Evolutionary conservation across 768 basidiomycete species (phyloP).

Genomic region (Amanita jacksonii): DNA sequence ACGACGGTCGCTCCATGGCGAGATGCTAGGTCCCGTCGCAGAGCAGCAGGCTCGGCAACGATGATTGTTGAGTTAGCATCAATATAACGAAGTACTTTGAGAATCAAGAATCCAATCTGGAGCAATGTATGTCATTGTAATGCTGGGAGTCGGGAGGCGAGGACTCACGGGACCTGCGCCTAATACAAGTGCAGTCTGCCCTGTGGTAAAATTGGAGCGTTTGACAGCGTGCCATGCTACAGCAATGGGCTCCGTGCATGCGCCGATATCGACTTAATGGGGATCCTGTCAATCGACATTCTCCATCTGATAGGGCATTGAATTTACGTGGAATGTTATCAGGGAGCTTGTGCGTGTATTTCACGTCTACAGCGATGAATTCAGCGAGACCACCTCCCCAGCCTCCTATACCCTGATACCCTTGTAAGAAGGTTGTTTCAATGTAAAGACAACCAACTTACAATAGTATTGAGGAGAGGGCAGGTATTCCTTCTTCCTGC

Average conservation of each 20-base stretch:
- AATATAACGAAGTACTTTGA: constrained; percentile 27
- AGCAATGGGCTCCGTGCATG: constrained; percentile 37
- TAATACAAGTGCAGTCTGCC: constrained; percentile 29
- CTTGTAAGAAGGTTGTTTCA: background rate
- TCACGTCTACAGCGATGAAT: constrained; percentile 26
- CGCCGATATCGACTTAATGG: constrained; percentile 34
- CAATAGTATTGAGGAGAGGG: constrained; percentile 24
- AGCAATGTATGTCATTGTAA: background rate
- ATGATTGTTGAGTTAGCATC: constrained; percentile 17
- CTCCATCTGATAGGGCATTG: background rate
- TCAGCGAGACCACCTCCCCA: constrained; percentile 36
- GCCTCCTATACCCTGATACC: constrained; percentile 27
- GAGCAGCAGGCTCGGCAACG: constrained; percentile 30
- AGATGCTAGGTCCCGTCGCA: constrained; percentile 27
- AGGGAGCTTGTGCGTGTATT: constrained; percentile 29
- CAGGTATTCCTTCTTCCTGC: constrained; percentile 26
- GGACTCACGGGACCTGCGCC: constrained; percentile 33
- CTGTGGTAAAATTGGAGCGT: constrained; percentile 26
- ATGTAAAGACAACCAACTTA: constrained; percentile 12
- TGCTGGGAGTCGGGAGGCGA: background rate
- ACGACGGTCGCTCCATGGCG: constrained; percentile 28
- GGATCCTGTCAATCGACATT: background rate
- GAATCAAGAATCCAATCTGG: constrained; percentile 30
- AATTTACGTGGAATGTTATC: constrained; percentile 26
- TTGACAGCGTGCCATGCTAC: constrained; percentile 38